A percentile compares a stretch with the other conserved stretches of the same genome.
Evolutionary conservation across 768 basidiomycete species (phyloP).

Genomic region (Rhodotorula diobovata): DNA sequence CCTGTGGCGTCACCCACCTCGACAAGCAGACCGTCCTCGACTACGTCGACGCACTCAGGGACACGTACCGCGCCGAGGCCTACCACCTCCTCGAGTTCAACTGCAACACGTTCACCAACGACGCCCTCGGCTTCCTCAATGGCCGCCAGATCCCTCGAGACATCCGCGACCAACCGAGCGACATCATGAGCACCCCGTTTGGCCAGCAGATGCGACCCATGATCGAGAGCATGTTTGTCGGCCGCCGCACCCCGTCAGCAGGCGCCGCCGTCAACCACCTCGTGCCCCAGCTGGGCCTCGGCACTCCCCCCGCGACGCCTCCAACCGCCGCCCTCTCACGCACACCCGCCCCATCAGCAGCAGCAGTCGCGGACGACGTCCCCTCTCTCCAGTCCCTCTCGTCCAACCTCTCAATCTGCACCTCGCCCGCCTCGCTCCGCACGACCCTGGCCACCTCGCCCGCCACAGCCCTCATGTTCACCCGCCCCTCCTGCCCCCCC

Average conservation of each 20-base stretch:
- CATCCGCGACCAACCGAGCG: background rate
- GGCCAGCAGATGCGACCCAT: constrained; percentile 76
- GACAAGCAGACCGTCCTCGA: constrained; percentile 82
- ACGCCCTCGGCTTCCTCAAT: constrained; percentile 40
- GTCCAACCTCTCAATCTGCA: constrained; percentile 64
- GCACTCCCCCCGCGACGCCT: background rate
- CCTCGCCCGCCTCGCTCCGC: constrained; percentile 69
- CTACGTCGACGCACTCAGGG: constrained; percentile 67
- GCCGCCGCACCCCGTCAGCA: constrained; percentile 40
- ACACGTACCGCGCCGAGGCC: constrained; percentile 58
- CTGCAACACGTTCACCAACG: constrained; percentile 42
- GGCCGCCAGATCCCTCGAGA: constrained; percentile 29
- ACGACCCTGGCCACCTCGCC: constrained; percentile 62
- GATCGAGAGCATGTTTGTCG: constrained; percentile 59
- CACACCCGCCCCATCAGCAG: no score
- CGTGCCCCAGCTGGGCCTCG: background rate
- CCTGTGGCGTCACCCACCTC: constrained; percentile 72
- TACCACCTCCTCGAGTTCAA: constrained; percentile 39
- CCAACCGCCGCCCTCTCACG: background rate
- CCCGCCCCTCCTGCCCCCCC: constrained; percentile 67
- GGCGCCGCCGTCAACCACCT: constrained; percentile 39
- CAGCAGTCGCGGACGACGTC: constrained; percentile 22
- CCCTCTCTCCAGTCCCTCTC: constrained; percentile 52
- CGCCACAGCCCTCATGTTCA: constrained; percentile 76
- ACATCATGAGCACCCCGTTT: constrained; percentile 56